phyloP scores from a whole-genome alignment of 1,284 basidiomycete species.

The Mycosarcoma mackinlayi region DNA sequence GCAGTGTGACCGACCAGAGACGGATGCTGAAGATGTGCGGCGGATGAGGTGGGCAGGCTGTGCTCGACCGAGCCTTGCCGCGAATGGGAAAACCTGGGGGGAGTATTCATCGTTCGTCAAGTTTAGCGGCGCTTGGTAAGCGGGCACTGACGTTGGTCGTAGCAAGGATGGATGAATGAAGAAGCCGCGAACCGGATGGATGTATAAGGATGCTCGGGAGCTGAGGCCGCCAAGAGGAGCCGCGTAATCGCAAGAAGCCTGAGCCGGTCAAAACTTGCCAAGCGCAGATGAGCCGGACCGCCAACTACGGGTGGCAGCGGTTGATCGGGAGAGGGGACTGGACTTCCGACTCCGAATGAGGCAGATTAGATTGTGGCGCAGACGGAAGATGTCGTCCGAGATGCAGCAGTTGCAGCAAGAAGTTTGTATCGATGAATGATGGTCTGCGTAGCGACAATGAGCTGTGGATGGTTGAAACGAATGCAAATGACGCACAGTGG shows the following conservation, averaged over 20 bases:
- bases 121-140: not conserved
- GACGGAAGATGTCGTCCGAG: not conserved
- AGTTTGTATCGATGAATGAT: too few relatives aligned
- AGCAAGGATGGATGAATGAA: not conserved
- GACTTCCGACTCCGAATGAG: not conserved
- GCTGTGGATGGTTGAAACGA: too few relatives aligned
- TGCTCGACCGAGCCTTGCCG: slow-evolving; percentile 50
- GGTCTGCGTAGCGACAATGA: too few relatives aligned
- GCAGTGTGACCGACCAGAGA: slow-evolving; percentile 24
- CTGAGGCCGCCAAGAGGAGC: too few relatives aligned
- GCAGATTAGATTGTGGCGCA: not conserved
- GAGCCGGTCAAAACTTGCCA: not conserved
- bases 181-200: not conserved
- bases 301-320: too few relatives aligned
- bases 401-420: too few relatives aligned
- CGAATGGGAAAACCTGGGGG: slow-evolving; percentile 50
- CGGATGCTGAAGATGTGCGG: slow-evolving; percentile 43
- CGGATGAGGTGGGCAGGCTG: slow-evolving; percentile 25
- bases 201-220: not conserved
- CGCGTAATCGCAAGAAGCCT: not conserved
- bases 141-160: not conserved
- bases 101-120: slow-evolving; percentile 41
- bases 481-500: too few relatives aligned
- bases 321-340: too few relatives aligned
- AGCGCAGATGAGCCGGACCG: not conserved